phyloP scores from a whole-genome alignment of 441 rosid species.

The Erodium texanum region DNA sequence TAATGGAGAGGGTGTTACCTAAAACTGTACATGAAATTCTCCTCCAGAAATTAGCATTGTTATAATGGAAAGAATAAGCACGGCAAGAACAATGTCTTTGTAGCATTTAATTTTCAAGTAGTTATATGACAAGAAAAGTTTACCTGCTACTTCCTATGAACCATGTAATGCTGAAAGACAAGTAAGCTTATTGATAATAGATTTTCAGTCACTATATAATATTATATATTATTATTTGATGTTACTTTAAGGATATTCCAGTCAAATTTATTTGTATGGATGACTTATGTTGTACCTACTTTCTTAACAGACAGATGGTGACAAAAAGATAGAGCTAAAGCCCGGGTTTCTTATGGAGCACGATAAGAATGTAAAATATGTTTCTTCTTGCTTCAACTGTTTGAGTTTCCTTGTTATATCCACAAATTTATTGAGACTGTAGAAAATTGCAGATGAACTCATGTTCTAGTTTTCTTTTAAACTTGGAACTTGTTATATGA shows the following conservation, averaged over 20 bases:
- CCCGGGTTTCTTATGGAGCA: constrained; percentile 73
- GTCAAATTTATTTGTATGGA: background rate
- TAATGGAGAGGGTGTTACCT: background rate
- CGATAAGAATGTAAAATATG: constrained; percentile 45
- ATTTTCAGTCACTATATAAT: background rate
- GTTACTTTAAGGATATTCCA: background rate
- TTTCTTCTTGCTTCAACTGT: constrained; percentile 5
- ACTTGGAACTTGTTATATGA: constrained; percentile 8
- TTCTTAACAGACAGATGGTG: constrained; percentile 53
- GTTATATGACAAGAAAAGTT: background rate
- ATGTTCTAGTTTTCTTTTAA: background rate
- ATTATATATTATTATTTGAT: background rate
- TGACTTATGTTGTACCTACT: background rate
- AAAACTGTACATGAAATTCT: background rate
- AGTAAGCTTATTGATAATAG: background rate
- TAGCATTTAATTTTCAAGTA: background rate
- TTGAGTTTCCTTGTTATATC: too few relatives aligned
- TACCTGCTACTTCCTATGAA: background rate
- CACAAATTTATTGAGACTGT: background rate
- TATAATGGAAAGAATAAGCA: background rate
- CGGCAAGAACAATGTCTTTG: background rate
- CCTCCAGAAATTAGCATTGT: background rate
- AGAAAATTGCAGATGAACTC: background rate
- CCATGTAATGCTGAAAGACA: background rate
- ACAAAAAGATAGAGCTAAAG: constrained; percentile 56